Percentiles rank a stretch among this genome's conserved stretches.
Conservation (phyloP, 2,329 filamentous ascomycete species). For the Parasarocladium wereldwijsianum region DNA sequence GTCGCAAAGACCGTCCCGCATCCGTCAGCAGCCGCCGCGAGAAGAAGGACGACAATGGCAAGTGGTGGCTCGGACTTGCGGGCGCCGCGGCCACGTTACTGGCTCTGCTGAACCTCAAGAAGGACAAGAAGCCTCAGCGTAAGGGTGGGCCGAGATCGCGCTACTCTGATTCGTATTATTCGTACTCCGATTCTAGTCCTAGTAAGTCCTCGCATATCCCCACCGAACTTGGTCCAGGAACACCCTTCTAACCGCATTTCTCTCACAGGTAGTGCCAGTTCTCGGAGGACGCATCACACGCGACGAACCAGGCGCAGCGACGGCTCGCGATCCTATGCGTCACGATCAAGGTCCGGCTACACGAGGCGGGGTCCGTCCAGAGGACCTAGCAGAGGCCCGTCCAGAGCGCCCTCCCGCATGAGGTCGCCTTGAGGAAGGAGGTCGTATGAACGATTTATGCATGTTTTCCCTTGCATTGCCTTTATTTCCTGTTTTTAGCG, state of each 20-base stretch:
- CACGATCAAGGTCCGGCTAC: constrained; percentile 18
- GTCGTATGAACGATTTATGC: no score
- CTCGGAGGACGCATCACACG: constrained; percentile 18
- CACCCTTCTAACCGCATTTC: not conserved
- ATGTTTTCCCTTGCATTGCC: no score
- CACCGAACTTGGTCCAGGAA: not conserved
- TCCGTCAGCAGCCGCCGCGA: constrained; percentile 25
- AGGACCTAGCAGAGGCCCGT: constrained; percentile 1
- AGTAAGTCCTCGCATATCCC: constrained; percentile 27
- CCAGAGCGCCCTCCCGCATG: constrained; percentile 1
- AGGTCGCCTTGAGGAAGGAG: not conserved
- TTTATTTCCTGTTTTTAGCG: no score
- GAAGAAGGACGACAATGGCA: constrained; percentile 36
- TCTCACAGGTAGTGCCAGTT: constrained; percentile 11
- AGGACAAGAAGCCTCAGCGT: constrained; percentile 30
- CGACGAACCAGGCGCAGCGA: constrained; percentile 18
- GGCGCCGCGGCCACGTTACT: constrained; percentile 35
- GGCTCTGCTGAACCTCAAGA: constrained; percentile 37
- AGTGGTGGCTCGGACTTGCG: constrained; percentile 37
- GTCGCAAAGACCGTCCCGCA: constrained; percentile 11
- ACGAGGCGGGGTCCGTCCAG: constrained; percentile 6
- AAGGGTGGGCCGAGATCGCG: constrained; percentile 26
- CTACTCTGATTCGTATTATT: constrained; percentile 39
- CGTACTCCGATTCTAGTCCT: constrained; percentile 33
- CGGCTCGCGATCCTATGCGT: constrained; percentile 14